Evolutionary conservation across 2,329 filamentous ascomycete species (phyloP).

Genomic region (Pleoardoris graminearum): DNA sequence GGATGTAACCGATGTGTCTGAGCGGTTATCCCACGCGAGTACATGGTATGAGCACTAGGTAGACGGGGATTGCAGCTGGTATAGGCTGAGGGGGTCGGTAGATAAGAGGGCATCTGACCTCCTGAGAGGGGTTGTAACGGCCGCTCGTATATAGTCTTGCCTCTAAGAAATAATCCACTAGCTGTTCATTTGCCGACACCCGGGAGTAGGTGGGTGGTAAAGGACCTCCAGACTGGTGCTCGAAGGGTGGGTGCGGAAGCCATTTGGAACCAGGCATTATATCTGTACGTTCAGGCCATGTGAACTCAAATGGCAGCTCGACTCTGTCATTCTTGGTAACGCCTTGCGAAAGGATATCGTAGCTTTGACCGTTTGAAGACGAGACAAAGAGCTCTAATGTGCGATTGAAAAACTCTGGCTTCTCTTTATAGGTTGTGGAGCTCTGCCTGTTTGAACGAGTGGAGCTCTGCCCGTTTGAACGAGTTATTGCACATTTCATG

Average conservation of each 20-base stretch:
- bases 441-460: background rate
- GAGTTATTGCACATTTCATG: constrained; percentile 4
- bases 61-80: constrained; percentile 5
- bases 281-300: constrained; percentile 25
- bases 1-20: constrained; percentile 29
- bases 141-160: constrained; percentile 5
- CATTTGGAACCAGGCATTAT: constrained; percentile 14
- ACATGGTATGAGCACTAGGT: background rate
- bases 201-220: constrained; percentile 25
- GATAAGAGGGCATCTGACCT: constrained; percentile 22
- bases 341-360: constrained; percentile 27
- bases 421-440: constrained; percentile 11
- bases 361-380: constrained; percentile 19
- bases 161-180: constrained; percentile 12
- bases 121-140: constrained; percentile 13
- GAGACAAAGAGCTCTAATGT: constrained; percentile 26
- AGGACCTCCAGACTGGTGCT: constrained; percentile 17
- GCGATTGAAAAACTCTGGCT: constrained; percentile 22
- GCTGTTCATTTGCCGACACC: background rate
- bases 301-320: constrained; percentile 33
- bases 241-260: constrained; percentile 16
- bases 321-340: constrained; percentile 24
- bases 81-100: constrained; percentile 21
- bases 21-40: constrained; percentile 23
- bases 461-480: background rate